Evolutionary conservation across 257 asterid species (phyloP).

Genomic region (Petrea volubilis): DNA sequence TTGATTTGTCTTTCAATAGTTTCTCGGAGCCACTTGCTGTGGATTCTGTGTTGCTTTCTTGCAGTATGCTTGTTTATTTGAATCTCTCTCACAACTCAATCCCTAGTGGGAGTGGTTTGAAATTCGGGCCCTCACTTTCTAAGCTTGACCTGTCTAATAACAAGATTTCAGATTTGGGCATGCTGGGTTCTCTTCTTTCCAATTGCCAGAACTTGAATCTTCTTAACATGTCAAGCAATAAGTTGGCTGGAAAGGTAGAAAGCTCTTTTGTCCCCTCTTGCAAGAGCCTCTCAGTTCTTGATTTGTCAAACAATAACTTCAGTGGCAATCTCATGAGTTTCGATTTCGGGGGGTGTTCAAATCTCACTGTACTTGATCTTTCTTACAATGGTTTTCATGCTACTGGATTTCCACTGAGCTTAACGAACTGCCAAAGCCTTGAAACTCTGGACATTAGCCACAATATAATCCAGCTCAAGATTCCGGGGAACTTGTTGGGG

Average conservation of each 20-base stretch:
- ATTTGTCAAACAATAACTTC: constrained; percentile 74
- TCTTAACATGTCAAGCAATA: constrained; percentile 58
- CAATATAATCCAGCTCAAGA: constrained; percentile 44
- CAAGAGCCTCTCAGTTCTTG: constrained; percentile 52
- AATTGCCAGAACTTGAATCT: constrained; percentile 62
- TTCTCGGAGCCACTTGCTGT: constrained; percentile 57
- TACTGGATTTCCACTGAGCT: constrained; percentile 49
- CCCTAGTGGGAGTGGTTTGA: constrained; percentile 45
- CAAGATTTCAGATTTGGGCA: constrained; percentile 51
- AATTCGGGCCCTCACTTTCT: constrained; percentile 57
- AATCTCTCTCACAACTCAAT: constrained; percentile 73
- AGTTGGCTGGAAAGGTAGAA: constrained; percentile 48
- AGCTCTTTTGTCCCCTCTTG: constrained; percentile 45
- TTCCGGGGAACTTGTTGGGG: constrained; percentile 57
- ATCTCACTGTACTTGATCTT: constrained; percentile 54
- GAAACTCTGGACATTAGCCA: constrained; percentile 58
- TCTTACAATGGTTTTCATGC: constrained; percentile 62
- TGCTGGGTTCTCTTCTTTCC: constrained; percentile 45
- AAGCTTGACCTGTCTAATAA: constrained; percentile 67
- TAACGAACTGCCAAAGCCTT: constrained; percentile 61
- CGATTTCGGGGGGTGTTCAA: constrained; percentile 53
- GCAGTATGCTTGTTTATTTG: constrained; percentile 47
- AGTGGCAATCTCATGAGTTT: constrained; percentile 45
- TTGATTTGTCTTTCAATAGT: constrained; percentile 70
- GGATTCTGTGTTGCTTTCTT: constrained; percentile 45